Conservation (phyloP, 1,139 yeast genomes). For the Blastobotrys raffinosifermentans region DNA sequence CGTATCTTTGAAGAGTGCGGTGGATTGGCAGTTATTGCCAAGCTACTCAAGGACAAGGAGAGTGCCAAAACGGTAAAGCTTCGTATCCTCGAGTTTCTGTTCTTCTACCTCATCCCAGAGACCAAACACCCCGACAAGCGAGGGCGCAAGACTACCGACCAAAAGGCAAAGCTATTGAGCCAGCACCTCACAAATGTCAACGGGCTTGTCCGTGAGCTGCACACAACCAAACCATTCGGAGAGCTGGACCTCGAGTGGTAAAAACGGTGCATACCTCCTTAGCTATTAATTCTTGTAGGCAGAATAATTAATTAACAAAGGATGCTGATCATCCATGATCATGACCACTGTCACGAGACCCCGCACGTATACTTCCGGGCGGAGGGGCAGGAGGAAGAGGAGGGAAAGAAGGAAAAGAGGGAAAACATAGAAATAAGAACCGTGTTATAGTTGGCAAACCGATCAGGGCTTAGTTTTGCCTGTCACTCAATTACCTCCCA, state of each 20-base stretch:
- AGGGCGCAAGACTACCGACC: slow-evolving; percentile 40
- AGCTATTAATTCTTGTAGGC: too few relatives aligned
- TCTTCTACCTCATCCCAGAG: slow-evolving; percentile 71
- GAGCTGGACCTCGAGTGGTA: slow-evolving; percentile 43
- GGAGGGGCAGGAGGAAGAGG: too few relatives aligned
- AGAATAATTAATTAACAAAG: too few relatives aligned
- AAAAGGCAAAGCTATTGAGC: slow-evolving; percentile 52
- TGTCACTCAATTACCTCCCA: too few relatives aligned
- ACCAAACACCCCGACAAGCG: slow-evolving; percentile 22
- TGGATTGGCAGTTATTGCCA: slow-evolving; percentile 55
- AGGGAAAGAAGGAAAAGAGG: too few relatives aligned
- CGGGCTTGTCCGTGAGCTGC: slow-evolving; percentile 42
- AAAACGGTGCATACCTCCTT: too few relatives aligned
- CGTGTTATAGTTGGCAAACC: too few relatives aligned
- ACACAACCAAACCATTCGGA: slow-evolving; percentile 45
- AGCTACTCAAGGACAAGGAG: slow-evolving; percentile 35
- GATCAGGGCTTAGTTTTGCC: too few relatives aligned
- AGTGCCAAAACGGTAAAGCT: slow-evolving; percentile 40
- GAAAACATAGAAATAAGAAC: too few relatives aligned
- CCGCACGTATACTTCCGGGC: too few relatives aligned
- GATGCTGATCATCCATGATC: too few relatives aligned
- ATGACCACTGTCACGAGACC: too few relatives aligned
- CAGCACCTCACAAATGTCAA: slow-evolving; percentile 41
- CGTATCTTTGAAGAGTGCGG: slow-evolving; percentile 52
- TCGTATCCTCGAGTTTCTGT: slow-evolving; percentile 63